These are phyloP conservation scores for Nitzschia sp. DNA, from an alignment of 108 stramenopile species.

Conservation along the genomic window DNA sequence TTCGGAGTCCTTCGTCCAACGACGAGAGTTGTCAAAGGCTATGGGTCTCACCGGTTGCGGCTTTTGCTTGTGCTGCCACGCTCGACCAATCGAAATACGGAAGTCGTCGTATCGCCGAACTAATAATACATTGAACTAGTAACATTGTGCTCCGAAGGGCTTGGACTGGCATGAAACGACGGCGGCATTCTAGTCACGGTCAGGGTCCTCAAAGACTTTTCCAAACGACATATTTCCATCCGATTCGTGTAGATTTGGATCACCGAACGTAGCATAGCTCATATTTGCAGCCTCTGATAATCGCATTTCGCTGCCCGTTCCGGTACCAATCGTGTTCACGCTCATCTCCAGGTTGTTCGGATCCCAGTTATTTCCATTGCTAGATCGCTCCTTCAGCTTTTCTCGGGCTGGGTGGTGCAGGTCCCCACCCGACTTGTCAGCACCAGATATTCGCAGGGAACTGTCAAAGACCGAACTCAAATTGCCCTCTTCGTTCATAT, in stretches of 20 bases:
- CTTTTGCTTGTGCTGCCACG: too few species aligned
- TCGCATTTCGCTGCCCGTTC: constrained; percentile 1
- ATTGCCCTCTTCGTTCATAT: constrained; percentile 44
- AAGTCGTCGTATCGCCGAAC: too few species aligned
- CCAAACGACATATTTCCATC: constrained; percentile 34
- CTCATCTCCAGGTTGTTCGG: constrained; percentile 36
- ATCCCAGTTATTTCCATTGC: constrained; percentile 5
- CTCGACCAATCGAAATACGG: too few species aligned
- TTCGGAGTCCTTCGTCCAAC: too few species aligned
- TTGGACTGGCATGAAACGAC: too few species aligned
- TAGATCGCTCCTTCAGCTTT: constrained; percentile 16
- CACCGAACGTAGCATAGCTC: constrained; percentile 27
- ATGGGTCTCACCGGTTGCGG: too few species aligned
- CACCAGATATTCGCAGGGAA: constrained; percentile 33
- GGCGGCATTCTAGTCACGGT: too few species aligned
- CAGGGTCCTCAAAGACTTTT: constrained; percentile 42
- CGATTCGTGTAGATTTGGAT: constrained; percentile 21
- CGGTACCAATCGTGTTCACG: constrained; percentile 26
- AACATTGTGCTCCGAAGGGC: too few species aligned
- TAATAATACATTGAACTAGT: too few species aligned
- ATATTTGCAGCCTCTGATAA: constrained; percentile 24
- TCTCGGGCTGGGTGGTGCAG: not conserved
- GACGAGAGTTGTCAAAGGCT: too few species aligned
- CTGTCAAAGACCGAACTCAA: constrained; percentile 53
- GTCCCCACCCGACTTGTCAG: not conserved